phyloP scores from a whole-genome alignment of 768 basidiomycete genomes.

The Agaricus sinodeliciosus region DNA sequence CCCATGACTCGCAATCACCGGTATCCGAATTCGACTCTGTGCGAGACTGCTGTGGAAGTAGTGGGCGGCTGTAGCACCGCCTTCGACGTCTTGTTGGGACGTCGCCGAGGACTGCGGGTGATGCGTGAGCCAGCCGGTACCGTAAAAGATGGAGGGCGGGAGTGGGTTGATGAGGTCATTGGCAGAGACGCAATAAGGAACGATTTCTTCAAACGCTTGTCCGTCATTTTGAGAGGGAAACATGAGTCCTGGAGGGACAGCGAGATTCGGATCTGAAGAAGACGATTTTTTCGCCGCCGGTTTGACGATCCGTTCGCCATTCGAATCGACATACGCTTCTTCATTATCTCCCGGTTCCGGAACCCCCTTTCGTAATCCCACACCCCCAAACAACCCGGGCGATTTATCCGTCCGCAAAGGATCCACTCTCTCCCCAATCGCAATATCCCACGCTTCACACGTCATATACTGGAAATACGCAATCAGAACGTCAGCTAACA shows the following conservation, averaged over 20 bases:
- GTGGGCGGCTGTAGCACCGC: constrained; percentile 50
- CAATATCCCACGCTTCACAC: constrained; percentile 78
- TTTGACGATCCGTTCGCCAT: constrained; percentile 19
- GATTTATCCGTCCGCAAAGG: constrained; percentile 31
- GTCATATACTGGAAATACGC: constrained; percentile 89
- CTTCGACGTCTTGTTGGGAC: constrained; percentile 9
- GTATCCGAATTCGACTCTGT: constrained; percentile 75
- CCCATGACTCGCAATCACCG: constrained; percentile 78
- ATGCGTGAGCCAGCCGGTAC: constrained; percentile 81
- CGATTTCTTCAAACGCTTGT: constrained; percentile 73
- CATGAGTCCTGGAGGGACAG: constrained; percentile 71
- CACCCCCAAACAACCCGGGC: constrained; percentile 74
- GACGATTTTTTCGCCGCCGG: constrained; percentile 13
- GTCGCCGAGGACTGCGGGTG: constrained; percentile 46
- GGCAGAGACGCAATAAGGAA: constrained; percentile 91
- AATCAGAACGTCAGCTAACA: constrained; percentile 87
- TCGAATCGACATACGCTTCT: constrained; percentile 25
- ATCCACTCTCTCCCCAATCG: constrained; percentile 61
- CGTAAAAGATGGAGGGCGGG: constrained; percentile 89
- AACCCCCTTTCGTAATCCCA: constrained; percentile 78
- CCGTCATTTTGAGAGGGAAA: constrained; percentile 49
- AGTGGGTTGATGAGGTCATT: constrained; percentile 97
- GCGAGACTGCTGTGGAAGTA: constrained; percentile 93
- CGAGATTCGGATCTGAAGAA: constrained; percentile 20
- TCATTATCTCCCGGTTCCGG: constrained; percentile 36